Conservation (phyloP, 768 basidiomycete species). For the Tricholoma sp. region DNA sequence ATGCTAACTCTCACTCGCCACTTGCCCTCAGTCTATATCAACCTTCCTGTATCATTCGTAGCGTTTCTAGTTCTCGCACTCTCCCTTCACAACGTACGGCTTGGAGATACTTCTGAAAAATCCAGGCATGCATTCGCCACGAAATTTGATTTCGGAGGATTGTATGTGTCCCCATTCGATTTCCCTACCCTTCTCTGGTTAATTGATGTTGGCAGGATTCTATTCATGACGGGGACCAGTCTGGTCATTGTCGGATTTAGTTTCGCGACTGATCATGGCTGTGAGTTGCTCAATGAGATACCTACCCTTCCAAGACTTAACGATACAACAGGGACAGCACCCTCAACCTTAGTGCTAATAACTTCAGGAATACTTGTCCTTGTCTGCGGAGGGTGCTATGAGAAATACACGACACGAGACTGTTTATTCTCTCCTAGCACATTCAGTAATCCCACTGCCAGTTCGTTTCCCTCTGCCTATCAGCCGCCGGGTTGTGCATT, state of each 20-base stretch:
- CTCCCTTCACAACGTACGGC: slow-evolving; percentile 55
- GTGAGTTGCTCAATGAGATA: slow-evolving; percentile 38
- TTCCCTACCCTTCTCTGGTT: slow-evolving; percentile 4
- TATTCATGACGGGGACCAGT: slow-evolving; percentile 74
- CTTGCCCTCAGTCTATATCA: slow-evolving; percentile 65
- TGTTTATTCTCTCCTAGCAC: slow-evolving; percentile 64
- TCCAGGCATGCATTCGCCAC: slow-evolving; percentile 52
- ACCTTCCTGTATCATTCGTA: slow-evolving; percentile 67
- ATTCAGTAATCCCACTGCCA: slow-evolving; percentile 55
- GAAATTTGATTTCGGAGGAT: slow-evolving; percentile 72
- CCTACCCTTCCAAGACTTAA: slow-evolving; percentile 7
- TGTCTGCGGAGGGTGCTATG: slow-evolving; percentile 59
- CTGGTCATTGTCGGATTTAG: slow-evolving; percentile 77
- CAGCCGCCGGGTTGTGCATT: slow-evolving; percentile 8
- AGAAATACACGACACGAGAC: slow-evolving; percentile 60
- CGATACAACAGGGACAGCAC: slow-evolving; percentile 50
- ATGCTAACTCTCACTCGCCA: slow-evolving; percentile 12
- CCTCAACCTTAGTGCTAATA: slow-evolving; percentile 58
- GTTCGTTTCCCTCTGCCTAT: slow-evolving; percentile 31
- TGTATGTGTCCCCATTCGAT: slow-evolving; percentile 45
- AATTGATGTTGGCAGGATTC: slow-evolving; percentile 37
- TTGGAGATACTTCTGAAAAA: slow-evolving; percentile 39
- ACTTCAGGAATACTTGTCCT: slow-evolving; percentile 51
- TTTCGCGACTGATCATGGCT: slow-evolving; percentile 62
- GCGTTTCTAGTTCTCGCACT: slow-evolving; percentile 52